Conservation (phyloP, 345 rosid species). For the Syzygium aromaticum region DNA sequence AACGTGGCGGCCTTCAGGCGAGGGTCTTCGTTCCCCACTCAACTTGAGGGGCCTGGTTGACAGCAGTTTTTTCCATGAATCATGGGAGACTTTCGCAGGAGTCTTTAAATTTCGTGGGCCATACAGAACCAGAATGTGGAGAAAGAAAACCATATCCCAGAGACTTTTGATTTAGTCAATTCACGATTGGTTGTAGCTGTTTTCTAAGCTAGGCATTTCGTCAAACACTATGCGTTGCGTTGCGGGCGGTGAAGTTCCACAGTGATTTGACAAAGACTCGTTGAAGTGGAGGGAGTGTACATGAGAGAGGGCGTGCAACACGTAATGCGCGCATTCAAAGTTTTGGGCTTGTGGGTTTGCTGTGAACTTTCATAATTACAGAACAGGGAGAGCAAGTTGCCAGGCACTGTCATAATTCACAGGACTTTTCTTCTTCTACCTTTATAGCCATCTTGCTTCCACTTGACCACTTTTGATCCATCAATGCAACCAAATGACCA, state of each 20-base stretch:
- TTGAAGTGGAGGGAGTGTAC: not conserved
- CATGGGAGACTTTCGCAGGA: not conserved
- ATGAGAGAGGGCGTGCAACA: not conserved
- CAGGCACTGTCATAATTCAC: not conserved
- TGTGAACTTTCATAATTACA: not conserved
- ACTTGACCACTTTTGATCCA: not conserved
- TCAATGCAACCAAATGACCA: not conserved
- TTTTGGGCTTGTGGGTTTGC: not conserved
- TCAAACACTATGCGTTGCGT: not conserved
- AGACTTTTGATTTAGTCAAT: not conserved
- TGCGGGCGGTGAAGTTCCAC: not conserved
- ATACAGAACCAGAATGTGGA: not conserved
- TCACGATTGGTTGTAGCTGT: not conserved
- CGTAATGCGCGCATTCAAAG: not conserved
- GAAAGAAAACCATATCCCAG: not conserved
- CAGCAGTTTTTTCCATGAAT: not conserved
- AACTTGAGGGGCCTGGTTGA: not conserved
- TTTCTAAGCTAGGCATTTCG: not conserved
- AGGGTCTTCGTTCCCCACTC: not conserved
- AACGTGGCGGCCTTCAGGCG: not conserved
- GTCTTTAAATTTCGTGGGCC: not conserved
- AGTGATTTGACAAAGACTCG: not conserved
- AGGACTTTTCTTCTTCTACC: not conserved
- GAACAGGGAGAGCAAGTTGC: not conserved
- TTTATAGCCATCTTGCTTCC: not conserved